Evolutionary conservation across 495 filamentous ascomycete genomes (phyloP), one percentile per base, ranked within the genome.

Genomic region (Penicillium paxilli): DNA sequence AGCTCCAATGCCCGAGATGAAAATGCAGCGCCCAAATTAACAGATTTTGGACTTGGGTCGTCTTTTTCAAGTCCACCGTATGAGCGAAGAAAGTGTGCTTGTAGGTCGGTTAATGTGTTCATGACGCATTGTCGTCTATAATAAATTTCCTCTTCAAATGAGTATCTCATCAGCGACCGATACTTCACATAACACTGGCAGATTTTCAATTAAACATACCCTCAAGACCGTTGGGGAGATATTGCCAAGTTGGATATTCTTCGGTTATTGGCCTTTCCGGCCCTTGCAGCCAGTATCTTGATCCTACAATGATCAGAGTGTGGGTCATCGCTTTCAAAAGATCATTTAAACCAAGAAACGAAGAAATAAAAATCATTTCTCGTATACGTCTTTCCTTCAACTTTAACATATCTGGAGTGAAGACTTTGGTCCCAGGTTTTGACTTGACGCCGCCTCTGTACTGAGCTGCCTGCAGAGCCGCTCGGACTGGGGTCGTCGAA

Each of bases 51-150:
- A n/a, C 42, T 22, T 57, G 48, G 14, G 16, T 37, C 46, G 10
- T 70, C 67, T 22, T 20, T 42, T 49, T 76, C 75, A 11, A 78
- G 49, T 14, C 62, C 73, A 10, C 75, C 72, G 67, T 92, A 96
- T 0, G 86, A 73, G 11, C 75, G 67, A 9, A 94, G 69, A 56
- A 93, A 93, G 60, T 92, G 82, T 0, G 78, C 77, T 60, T 87
- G 90, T 1, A 95, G 69, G 0, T 91, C 92, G 26, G 86, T 82
- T 33, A 96, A 78, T 0, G 89, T 91, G 51, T 87, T 82, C 14
- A 96, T 70, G 23, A 94, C 77, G 62, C 79, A 85, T 40, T 84
- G 78, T 1, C 90, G 84, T 5, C 91, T 83, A 57, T 79, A 79
- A 11, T 85, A 82, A 0, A 95, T 72, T 67, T 95, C 91, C 47